Evolutionary conservation across 1,284 basidiomycete genomes (phyloP).

Genomic region (Phellinidium pouzarii): DNA sequence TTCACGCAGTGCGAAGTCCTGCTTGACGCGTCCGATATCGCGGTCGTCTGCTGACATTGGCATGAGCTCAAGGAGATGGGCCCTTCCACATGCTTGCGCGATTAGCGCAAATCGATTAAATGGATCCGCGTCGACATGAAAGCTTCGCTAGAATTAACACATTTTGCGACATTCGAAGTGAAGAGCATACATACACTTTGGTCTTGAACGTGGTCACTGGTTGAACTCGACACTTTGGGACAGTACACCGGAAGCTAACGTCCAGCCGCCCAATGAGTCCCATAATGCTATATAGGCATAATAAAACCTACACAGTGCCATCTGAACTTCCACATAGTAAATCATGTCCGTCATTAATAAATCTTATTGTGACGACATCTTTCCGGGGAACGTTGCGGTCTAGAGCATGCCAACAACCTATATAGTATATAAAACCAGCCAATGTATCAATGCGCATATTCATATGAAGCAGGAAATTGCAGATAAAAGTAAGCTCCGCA

Average conservation of each 20-base stretch:
- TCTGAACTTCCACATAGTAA: constrained; percentile 62
- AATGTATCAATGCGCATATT: too few species aligned
- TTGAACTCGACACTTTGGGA: constrained; percentile 55
- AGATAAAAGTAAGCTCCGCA: not conserved
- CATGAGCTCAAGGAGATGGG: constrained; percentile 35
- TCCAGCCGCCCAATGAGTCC: not conserved
- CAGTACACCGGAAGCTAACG: not conserved
- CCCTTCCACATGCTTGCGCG: constrained; percentile 40
- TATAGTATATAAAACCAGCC: too few species aligned
- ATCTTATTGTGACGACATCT: constrained; percentile 54
- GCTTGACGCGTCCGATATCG: constrained; percentile 44
- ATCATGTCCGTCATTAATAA: constrained; percentile 52
- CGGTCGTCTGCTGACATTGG: constrained; percentile 37
- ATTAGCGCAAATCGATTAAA: constrained; percentile 43
- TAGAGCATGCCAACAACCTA: constrained; percentile 48
- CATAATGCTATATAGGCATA: not conserved
- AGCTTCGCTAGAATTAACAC: constrained; percentile 28
- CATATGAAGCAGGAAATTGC: not conserved
- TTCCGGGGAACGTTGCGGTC: constrained; percentile 54
- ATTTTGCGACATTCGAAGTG: constrained; percentile 4
- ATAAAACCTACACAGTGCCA: constrained; percentile 49
- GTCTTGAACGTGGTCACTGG: constrained; percentile 48
- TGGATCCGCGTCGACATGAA: constrained; percentile 44
- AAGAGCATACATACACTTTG: constrained; percentile 41
- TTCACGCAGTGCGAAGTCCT: constrained; percentile 40